Conservation (phyloP, 306 rosid species). For the Quercus aquifolioides region DNA sequence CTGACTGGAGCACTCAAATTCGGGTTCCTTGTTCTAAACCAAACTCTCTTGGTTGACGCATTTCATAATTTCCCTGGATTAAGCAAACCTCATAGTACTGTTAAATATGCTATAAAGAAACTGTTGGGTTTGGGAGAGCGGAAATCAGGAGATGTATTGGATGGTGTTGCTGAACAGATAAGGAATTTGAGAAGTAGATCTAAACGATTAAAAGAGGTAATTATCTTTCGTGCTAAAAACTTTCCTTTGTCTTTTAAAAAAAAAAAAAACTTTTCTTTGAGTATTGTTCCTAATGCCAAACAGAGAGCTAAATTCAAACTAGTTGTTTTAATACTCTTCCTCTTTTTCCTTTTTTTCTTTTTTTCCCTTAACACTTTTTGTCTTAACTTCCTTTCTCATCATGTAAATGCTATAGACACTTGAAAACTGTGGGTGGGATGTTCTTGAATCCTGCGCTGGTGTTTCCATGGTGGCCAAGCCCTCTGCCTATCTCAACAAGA, state of each 20-base stretch:
- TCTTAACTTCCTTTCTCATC: neutral
- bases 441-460: conserved; percentile 69
- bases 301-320: neutral
- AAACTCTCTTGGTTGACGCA: conserved; percentile 52
- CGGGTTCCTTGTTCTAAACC: conserved; percentile 73
- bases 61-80: conserved; percentile 75
- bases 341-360: neutral
- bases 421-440: conserved; percentile 86
- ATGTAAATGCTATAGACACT: conserved; percentile 43
- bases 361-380: neutral
- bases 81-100: conserved; percentile 81
- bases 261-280: neutral
- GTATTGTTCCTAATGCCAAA: neutral
- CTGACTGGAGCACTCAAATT: conserved; percentile 74
- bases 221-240: neutral
- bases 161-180: conserved; percentile 54
- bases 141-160: conserved; percentile 60
- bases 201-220: conserved; percentile 77
- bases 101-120: conserved; percentile 84
- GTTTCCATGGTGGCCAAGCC: conserved; percentile 92
- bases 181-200: conserved; percentile 57
- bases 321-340: neutral
- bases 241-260: neutral
- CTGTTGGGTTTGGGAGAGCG: conserved; percentile 62
- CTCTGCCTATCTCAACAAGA: conserved; percentile 65